phyloP scores from a whole-genome alignment of 306 rosid genomes.

The Rubus idaeus region DNA sequence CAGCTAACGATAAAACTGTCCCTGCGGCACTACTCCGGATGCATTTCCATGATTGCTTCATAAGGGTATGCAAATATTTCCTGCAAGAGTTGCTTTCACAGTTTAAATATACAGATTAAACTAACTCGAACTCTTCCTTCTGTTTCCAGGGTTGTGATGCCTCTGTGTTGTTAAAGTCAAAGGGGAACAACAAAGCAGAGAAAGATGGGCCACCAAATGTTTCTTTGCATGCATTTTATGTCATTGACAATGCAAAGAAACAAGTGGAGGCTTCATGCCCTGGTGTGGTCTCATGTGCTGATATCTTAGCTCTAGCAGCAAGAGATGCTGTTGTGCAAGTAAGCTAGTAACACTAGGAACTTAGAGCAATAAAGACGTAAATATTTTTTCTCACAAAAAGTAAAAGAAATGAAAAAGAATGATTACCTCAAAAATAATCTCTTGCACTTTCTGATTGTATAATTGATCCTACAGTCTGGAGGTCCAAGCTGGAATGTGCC shows the following conservation, averaged over 20 bases:
- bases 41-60: slow-evolving; percentile 62
- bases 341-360: slow-evolving; percentile 1
- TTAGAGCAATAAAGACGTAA: neutral
- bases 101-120: neutral
- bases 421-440: neutral
- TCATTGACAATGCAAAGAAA: slow-evolving; percentile 54
- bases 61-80: slow-evolving; percentile 34
- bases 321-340: slow-evolving; percentile 54
- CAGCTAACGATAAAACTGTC: slow-evolving; percentile 42
- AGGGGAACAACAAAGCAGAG: slow-evolving; percentile 48
- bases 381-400: neutral
- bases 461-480: slow-evolving; percentile 59
- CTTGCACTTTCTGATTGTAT: slow-evolving; percentile 8
- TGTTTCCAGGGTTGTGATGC: slow-evolving; percentile 52
- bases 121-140: neutral
- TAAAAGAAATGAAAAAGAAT: neutral
- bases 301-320: slow-evolving; percentile 53
- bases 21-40: slow-evolving; percentile 54
- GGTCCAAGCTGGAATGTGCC: slow-evolving; percentile 81
- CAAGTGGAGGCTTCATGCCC: slow-evolving; percentile 50
- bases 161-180: slow-evolving; percentile 46
- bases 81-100: neutral
- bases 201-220: slow-evolving; percentile 53
- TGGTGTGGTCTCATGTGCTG: slow-evolving; percentile 62
- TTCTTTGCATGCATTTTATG: slow-evolving; percentile 50